A percentile compares a stretch with the other conserved stretches of the same genome.
Evolutionary conservation across 306 rosid species (phyloP).

Genomic region (Vigna radiata): DNA sequence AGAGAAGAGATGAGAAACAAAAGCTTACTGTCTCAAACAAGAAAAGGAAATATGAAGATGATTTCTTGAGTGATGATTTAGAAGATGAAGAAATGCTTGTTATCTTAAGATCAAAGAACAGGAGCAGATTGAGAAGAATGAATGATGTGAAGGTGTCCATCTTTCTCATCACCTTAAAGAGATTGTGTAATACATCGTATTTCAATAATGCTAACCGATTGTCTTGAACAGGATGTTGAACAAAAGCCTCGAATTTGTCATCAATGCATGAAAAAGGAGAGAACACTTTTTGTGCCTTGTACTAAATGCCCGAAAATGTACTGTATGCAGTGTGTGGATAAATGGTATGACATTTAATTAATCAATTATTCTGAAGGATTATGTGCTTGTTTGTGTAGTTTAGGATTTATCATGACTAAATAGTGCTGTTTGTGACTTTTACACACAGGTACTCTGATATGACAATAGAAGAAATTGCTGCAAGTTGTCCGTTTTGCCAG

Average conservation of each 20-base stretch:
- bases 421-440: conserved; percentile 37
- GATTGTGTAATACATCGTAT: conserved; percentile 9
- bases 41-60: conserved; percentile 47
- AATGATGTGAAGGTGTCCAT: conserved; percentile 29
- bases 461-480: conserved; percentile 59
- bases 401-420: conserved; percentile 9
- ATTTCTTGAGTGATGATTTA: conserved; percentile 29
- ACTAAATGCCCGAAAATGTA: conserved; percentile 65
- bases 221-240: conserved; percentile 46
- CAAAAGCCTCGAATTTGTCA: conserved; percentile 59
- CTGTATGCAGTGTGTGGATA: conserved; percentile 66
- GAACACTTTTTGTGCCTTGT: conserved; percentile 58
- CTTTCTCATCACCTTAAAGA: conserved; percentile 23
- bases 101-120: conserved; percentile 47
- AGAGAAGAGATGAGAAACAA: conserved; percentile 41
- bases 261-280: conserved; percentile 72
- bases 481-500: conserved; percentile 73
- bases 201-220: conserved; percentile 33
- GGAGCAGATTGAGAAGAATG: conserved; percentile 50
- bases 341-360: conserved; percentile 58
- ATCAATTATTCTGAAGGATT: conserved; percentile 6
- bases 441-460: conserved; percentile 66
- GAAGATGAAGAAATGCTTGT: conserved; percentile 46
- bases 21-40: conserved; percentile 40
- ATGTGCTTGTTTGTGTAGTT: conserved; percentile 20